These are phyloP conservation scores for Vitis hybrid DNA, from an alignment of 177 flowering plant species.

Conservation along the genomic window DNA sequence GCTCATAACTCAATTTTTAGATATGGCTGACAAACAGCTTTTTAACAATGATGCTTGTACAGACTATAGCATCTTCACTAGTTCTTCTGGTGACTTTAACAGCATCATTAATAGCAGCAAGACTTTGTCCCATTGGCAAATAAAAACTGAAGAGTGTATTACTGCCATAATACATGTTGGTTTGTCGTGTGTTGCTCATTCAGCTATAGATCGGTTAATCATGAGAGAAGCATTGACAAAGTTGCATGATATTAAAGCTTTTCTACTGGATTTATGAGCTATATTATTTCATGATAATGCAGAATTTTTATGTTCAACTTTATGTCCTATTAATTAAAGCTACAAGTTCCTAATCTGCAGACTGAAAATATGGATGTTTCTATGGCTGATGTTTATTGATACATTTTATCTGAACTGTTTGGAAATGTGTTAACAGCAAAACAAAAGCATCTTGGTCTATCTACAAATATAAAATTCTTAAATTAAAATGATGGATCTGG, in stretches of 20 bases:
- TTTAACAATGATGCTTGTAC: background rate
- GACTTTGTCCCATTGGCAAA: background rate
- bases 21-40: background rate
- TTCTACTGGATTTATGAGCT: background rate
- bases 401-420: too few species aligned
- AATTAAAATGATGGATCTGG: too few species aligned
- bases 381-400: too few species aligned
- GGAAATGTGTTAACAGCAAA: too few species aligned
- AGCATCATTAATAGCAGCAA: background rate
- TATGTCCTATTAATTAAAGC: background rate
- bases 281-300: too few species aligned
- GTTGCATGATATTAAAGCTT: background rate
- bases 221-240: slow-evolving; percentile 12
- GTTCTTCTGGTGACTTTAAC: background rate
- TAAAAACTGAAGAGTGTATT: slow-evolving; percentile 5
- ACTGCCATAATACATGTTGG: slow-evolving; percentile 1
- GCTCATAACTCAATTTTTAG: background rate
- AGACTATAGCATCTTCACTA: background rate
- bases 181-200: slow-evolving; percentile 7
- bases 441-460: too few species aligned
- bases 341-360: too few species aligned
- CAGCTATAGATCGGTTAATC: slow-evolving; percentile 6
- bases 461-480: too few species aligned
- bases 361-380: too few species aligned
- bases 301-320: too few species aligned